Conservation (phyloP, 768 basidiomycete species). For the Rhizopogon rudus region DNA sequence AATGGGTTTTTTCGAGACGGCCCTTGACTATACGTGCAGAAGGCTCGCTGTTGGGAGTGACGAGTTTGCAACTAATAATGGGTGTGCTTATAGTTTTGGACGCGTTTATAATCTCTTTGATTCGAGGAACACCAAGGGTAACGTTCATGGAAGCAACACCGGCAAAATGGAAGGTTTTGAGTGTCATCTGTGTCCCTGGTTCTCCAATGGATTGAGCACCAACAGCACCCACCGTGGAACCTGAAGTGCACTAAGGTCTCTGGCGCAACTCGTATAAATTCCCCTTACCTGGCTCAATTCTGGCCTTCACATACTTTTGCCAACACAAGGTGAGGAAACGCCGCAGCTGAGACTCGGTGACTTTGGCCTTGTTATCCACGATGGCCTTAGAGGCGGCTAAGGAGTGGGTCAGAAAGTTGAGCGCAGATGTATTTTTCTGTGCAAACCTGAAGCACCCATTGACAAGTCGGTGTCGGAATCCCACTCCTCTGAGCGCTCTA, state of each 20-base stretch:
- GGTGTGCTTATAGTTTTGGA: slow-evolving; percentile 97
- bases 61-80: slow-evolving; percentile 95
- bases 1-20: slow-evolving; percentile 87
- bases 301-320: slow-evolving; percentile 90
- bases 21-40: slow-evolving; percentile 98
- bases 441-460: slow-evolving; percentile 67
- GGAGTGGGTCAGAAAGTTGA: slow-evolving; percentile 2
- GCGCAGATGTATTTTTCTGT: not conserved
- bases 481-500: slow-evolving; percentile 72
- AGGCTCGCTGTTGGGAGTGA: slow-evolving; percentile 79
- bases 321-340: slow-evolving; percentile 84
- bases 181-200: slow-evolving; percentile 98
- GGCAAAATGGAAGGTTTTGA: slow-evolving; percentile 99
- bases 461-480: slow-evolving; percentile 73
- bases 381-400: slow-evolving; percentile 63
- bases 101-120: slow-evolving; percentile 99
- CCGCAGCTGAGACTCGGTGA: slow-evolving; percentile 75
- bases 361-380: slow-evolving; percentile 88
- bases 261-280: not conserved
- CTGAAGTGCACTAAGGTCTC: slow-evolving; percentile 29
- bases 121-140: slow-evolving; percentile 98
- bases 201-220: slow-evolving; percentile 99
- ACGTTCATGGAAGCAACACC: slow-evolving; percentile 99
- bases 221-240: slow-evolving; percentile 97
- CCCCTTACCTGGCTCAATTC: slow-evolving; percentile 84